These are phyloP conservation scores for Monosporascus sp. DNA, from an alignment of 2,329 filamentous ascomycete genomes.

Conservation along the genomic window DNA sequence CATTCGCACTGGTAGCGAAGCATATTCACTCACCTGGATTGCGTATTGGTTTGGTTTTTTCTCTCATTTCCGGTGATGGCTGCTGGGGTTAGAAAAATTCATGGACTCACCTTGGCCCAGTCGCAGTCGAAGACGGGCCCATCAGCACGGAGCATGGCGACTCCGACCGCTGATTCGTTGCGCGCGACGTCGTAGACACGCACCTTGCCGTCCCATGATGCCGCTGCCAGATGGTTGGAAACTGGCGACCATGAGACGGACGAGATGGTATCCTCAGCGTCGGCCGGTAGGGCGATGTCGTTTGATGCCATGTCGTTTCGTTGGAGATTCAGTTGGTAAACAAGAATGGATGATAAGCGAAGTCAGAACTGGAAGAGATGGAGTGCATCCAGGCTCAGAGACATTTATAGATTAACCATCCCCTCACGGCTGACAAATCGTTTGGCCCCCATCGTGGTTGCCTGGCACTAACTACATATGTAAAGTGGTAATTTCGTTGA, in stretches of 20 bases:
- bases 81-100: slow-evolving; percentile 23
- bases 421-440: too few species aligned
- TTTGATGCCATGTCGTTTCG: not conserved
- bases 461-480: too few species aligned
- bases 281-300: slow-evolving; percentile 20
- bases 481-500: too few species aligned
- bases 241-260: slow-evolving; percentile 30
- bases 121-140: slow-evolving; percentile 29
- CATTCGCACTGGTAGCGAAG: too few species aligned
- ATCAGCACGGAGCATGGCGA: slow-evolving; percentile 17
- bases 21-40: slow-evolving; percentile 14
- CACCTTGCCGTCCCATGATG: slow-evolving; percentile 31
- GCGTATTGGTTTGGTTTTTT: slow-evolving; percentile 16
- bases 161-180: slow-evolving; percentile 14
- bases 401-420: too few species aligned
- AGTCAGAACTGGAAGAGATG: too few species aligned
- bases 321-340: not conserved
- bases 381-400: too few species aligned
- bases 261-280: slow-evolving; percentile 29
- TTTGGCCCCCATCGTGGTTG: too few species aligned
- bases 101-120: slow-evolving; percentile 32
- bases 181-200: slow-evolving; percentile 29
- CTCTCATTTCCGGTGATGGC: slow-evolving; percentile 12
- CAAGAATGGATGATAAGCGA: too few species aligned
- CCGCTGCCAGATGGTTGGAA: slow-evolving; percentile 26